These are phyloP conservation scores for Paulownia fortunei DNA, from an alignment of 257 asterid species.

Conservation along the genomic window DNA sequence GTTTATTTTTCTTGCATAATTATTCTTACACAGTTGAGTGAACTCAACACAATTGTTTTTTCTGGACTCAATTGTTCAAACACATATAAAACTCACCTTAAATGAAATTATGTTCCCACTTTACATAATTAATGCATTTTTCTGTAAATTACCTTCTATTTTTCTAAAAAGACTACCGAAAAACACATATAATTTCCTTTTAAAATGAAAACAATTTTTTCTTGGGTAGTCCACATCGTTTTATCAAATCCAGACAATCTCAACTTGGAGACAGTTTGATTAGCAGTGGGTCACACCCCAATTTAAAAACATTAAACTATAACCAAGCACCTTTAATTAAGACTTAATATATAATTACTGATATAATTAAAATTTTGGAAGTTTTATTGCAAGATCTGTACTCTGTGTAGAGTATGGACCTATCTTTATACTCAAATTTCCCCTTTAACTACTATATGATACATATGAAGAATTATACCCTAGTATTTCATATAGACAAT, in stretches of 20 bases:
- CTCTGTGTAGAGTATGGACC: not conserved
- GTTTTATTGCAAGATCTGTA: not conserved
- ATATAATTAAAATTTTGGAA: not conserved
- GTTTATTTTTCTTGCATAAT: no score
- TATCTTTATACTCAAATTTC: not conserved
- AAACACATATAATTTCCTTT: not conserved
- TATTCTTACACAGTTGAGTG: no score
- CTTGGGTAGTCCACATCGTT: not conserved
- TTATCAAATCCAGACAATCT: not conserved
- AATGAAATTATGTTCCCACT: no score
- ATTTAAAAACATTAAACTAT: not conserved
- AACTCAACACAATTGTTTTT: no score
- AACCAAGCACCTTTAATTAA: not conserved
- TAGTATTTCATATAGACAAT: not conserved
- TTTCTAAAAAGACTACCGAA: not conserved
- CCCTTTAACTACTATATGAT: not conserved
- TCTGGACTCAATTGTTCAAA: no score
- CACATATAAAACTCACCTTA: no score
- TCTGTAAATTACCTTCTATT: not conserved
- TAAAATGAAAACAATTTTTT: not conserved
- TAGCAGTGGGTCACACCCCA: conserved; percentile 13
- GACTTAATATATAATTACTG: not conserved
- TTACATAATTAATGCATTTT: not conserved
- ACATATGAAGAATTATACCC: not conserved
- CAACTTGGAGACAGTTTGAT: conserved; percentile 23